phyloP scores from a whole-genome alignment of 208 protist species.

The Leishmania martiniquensis region DNA sequence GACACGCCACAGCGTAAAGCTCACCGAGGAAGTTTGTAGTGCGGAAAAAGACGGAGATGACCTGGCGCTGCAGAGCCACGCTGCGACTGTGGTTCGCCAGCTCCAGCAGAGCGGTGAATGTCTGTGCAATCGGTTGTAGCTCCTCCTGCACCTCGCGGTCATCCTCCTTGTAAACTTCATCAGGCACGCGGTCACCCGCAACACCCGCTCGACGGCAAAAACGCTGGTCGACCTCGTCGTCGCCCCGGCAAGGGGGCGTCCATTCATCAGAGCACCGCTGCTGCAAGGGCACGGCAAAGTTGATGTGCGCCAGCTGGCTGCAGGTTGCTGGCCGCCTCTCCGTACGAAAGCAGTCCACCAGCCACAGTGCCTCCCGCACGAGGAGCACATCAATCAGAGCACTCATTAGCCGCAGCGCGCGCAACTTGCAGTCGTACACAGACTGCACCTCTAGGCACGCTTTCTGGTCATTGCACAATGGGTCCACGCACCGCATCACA shows the following conservation, averaged over 20 bases:
- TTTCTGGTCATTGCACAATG: conserved; percentile 20
- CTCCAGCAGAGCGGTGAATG: conserved; percentile 39
- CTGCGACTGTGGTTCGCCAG: conserved; percentile 34
- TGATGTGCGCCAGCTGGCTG: conserved; percentile 34
- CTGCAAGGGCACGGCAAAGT: conserved; percentile 5
- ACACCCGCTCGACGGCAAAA: not conserved
- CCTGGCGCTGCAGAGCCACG: conserved; percentile 34
- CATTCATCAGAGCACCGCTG: not conserved
- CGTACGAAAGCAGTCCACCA: conserved; percentile 43
- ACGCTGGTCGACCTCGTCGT: not conserved
- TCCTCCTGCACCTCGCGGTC: conserved; percentile 3
- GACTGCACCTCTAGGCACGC: conserved; percentile 31
- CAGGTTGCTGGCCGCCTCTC: conserved; percentile 5
- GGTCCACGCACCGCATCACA: conserved; percentile 40
- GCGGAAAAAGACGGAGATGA: conserved; percentile 44
- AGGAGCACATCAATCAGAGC: conserved; percentile 38
- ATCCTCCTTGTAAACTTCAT: conserved; percentile 5
- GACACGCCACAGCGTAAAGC: conserved; percentile 30
- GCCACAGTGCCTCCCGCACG: conserved; percentile 27
- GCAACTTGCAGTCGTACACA: conserved; percentile 47
- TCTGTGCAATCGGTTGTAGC: conserved; percentile 24
- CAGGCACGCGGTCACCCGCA: not conserved
- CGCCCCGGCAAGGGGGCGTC: not conserved
- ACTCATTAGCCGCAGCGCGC: conserved; percentile 40
- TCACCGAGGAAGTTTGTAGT: conserved; percentile 42